phyloP scores from a whole-genome alignment of 768 basidiomycete genomes.

The Agrocybe chaxingu region DNA sequence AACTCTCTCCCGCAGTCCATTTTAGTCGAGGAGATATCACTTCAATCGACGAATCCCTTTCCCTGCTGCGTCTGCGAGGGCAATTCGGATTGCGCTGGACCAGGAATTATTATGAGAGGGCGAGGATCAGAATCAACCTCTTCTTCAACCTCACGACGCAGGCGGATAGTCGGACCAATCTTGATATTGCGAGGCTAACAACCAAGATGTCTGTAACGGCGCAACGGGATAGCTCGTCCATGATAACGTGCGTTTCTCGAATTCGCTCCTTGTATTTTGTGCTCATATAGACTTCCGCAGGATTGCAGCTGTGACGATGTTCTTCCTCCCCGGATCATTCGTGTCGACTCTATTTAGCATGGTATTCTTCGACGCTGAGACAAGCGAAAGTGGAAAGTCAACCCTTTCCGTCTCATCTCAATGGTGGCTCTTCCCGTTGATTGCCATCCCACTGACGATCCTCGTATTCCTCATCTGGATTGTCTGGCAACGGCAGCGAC shows the following conservation, averaged over 20 bases:
- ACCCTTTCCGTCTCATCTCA: neutral
- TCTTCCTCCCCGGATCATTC: constrained; percentile 6
- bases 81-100: neutral
- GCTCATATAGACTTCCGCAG: neutral
- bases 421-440: constrained; percentile 7
- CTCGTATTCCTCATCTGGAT: constrained; percentile 2
- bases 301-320: constrained; percentile 6
- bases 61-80: neutral
- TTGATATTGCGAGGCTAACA: constrained; percentile 6
- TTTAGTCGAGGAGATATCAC: neutral
- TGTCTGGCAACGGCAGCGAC: neutral
- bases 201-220: constrained; percentile 5
- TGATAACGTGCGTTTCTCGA: constrained; percentile 4
- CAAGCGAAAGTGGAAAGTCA: neutral
- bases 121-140: constrained; percentile 3
- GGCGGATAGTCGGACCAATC: constrained; percentile 4
- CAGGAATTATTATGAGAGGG: neutral
- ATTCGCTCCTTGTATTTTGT: neutral
- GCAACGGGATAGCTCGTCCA: constrained; percentile 8
- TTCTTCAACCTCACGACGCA: constrained; percentile 7
- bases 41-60: neutral
- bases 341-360: constrained; percentile 8
- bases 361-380: constrained; percentile 4
- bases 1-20: neutral
- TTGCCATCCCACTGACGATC: constrained; percentile 2